Evolutionary conservation across 345 rosid genomes (phyloP).

Genomic region (Brassica rapa): DNA sequence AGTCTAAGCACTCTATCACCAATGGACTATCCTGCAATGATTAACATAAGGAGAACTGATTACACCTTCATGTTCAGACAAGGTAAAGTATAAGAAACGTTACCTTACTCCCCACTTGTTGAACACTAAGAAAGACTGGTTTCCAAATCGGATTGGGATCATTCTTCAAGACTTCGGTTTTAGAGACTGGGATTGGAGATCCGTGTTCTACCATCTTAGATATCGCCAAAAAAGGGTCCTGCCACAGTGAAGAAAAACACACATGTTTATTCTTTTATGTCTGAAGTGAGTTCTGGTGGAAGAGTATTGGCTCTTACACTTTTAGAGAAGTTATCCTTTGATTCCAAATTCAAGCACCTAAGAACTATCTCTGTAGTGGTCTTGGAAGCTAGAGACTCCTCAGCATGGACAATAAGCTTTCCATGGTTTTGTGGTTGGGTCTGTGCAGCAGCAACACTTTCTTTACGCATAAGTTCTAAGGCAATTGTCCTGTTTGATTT

Average conservation of each 20-base stretch:
- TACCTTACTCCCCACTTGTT: constrained; percentile 94
- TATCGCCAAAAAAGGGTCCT: constrained; percentile 92
- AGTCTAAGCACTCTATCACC: constrained; percentile 43
- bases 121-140: constrained; percentile 70
- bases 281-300: background rate
- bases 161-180: constrained; percentile 87
- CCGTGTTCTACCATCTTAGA: constrained; percentile 74
- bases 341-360: constrained; percentile 79
- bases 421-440: constrained; percentile 48
- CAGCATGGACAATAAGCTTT: constrained; percentile 76
- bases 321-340: constrained; percentile 75
- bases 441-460: constrained; percentile 43
- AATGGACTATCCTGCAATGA: constrained; percentile 38
- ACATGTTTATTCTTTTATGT: background rate
- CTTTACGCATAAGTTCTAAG: constrained; percentile 58
- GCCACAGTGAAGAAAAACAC: constrained; percentile 14
- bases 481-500: constrained; percentile 53
- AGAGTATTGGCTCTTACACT: constrained; percentile 55
- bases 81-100: constrained; percentile 6
- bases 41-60: constrained; percentile 9
- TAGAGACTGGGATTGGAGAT: constrained; percentile 69
- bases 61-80: constrained; percentile 9
- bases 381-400: constrained; percentile 79
- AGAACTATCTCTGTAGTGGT: constrained; percentile 66
- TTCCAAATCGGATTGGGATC: constrained; percentile 73